These are phyloP conservation scores for Aspergillus glaucus DNA, from an alignment of 2,329 filamentous ascomycete species.

Conservation along the genomic window DNA sequence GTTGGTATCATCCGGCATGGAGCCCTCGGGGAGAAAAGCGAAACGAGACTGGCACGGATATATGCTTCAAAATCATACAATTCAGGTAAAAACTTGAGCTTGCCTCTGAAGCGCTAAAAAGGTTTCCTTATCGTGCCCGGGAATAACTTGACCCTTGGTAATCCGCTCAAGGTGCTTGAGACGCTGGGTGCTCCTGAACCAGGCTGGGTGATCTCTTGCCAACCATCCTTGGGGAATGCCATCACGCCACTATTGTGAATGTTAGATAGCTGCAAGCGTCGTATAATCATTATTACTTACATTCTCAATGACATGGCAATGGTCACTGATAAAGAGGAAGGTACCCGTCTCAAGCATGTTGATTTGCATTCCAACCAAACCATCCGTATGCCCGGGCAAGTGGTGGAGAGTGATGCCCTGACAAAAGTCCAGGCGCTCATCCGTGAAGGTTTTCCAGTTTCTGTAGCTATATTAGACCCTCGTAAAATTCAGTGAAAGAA, in stretches of 20 bases:
- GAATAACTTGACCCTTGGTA: conserved; percentile 7
- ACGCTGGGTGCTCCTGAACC: conserved; percentile 10
- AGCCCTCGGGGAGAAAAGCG: too few species aligned
- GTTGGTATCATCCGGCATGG: too few species aligned
- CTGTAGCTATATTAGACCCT: background rate
- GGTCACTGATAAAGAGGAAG: conserved; percentile 9
- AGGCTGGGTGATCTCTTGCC: conserved; percentile 8
- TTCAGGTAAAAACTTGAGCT: background rate
- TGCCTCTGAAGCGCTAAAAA: conserved; percentile 3
- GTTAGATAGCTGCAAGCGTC: background rate
- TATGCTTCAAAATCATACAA: too few species aligned
- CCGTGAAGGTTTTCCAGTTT: conserved; percentile 10
- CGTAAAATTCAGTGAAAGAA: background rate
- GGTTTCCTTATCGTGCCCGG: conserved; percentile 7
- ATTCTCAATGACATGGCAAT: conserved; percentile 10
- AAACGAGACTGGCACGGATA: too few species aligned
- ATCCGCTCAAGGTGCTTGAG: conserved; percentile 6
- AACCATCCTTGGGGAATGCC: conserved; percentile 10
- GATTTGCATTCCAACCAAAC: conserved; percentile 8
- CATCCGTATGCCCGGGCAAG: conserved; percentile 6
- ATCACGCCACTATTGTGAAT: conserved; percentile 4
- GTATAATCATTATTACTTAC: background rate
- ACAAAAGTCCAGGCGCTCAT: conserved; percentile 8
- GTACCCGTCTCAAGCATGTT: conserved; percentile 8
- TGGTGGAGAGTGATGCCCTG: conserved; percentile 9